These are phyloP conservation scores for Insectozyma bohioensis DNA, from an alignment of 1,139 yeast species.

Conservation along the genomic window DNA sequence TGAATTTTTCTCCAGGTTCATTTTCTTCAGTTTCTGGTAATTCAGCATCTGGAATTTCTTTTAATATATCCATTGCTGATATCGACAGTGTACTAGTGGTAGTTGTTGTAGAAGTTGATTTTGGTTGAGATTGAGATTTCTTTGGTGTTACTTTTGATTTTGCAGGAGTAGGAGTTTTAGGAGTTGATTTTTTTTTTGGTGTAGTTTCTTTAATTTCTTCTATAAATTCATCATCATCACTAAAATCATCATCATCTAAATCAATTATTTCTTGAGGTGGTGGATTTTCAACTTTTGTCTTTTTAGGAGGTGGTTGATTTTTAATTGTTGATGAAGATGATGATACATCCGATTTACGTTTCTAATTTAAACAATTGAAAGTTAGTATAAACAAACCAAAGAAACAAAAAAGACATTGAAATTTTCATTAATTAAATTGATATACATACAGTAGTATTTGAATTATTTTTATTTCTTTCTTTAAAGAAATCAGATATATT, in stretches of 20 bases:
- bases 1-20: slow-evolving; percentile 54
- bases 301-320: slow-evolving; percentile 6
- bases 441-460: slow-evolving; percentile 7
- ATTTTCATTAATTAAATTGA: not conserved
- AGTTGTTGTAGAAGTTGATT: slow-evolving; percentile 4
- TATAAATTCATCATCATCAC: slow-evolving; percentile 15
- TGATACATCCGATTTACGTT: slow-evolving; percentile 9
- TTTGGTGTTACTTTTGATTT: slow-evolving; percentile 4
- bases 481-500: slow-evolving; percentile 13
- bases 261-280: slow-evolving; percentile 18
- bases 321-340: no score
- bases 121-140: not conserved
- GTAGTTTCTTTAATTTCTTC: slow-evolving; percentile 4
- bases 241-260: slow-evolving; percentile 19
- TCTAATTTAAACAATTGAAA: slow-evolving; percentile 5
- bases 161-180: slow-evolving; percentile 6
- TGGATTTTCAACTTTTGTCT: no score
- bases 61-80: slow-evolving; percentile 55
- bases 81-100: slow-evolving; percentile 14
- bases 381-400: slow-evolving; percentile 6
- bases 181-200: slow-evolving; percentile 9
- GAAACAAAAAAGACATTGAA: not conserved
- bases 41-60: slow-evolving; percentile 66
- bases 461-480: not conserved
- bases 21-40: slow-evolving; percentile 54